Conservation (phyloP, 306 rosid genomes). For the Malus orientalis region DNA sequence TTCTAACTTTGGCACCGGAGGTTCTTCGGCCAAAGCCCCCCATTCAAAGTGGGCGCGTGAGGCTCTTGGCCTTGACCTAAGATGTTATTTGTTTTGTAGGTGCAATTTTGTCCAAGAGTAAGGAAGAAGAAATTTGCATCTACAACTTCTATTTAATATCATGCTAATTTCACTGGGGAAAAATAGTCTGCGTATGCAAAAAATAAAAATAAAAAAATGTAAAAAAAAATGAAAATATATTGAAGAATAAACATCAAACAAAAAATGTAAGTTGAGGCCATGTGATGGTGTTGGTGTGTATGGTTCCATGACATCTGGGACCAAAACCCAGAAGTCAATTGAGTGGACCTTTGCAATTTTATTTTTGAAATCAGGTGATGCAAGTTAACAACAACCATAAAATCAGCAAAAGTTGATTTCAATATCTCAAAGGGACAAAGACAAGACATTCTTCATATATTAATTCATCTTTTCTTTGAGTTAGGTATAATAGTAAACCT, state of each 20-base stretch:
- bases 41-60: too few relatives aligned
- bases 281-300: constrained; percentile 14
- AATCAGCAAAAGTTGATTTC: not conserved
- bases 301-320: constrained; percentile 22
- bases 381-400: constrained; percentile 5
- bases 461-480: constrained; percentile 3
- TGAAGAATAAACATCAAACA: not conserved
- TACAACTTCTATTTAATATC: not conserved
- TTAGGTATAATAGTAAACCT: constrained; percentile 2
- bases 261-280: constrained; percentile 12
- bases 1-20: too few relatives aligned
- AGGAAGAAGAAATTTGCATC: too few relatives aligned
- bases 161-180: not conserved
- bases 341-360: constrained; percentile 23
- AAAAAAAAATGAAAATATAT: too few relatives aligned
- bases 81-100: too few relatives aligned
- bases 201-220: too few relatives aligned
- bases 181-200: not conserved
- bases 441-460: constrained; percentile 3
- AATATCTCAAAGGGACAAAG: constrained; percentile 2
- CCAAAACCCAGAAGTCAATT: constrained; percentile 39
- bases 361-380: constrained; percentile 1
- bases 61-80: too few relatives aligned
- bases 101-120: too few relatives aligned
- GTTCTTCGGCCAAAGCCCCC: too few relatives aligned